Percentiles rank a stretch among this genome's conserved stretches.
Conservation (phyloP, 768 basidiomycete species). For the Russula dissimulans region DNA sequence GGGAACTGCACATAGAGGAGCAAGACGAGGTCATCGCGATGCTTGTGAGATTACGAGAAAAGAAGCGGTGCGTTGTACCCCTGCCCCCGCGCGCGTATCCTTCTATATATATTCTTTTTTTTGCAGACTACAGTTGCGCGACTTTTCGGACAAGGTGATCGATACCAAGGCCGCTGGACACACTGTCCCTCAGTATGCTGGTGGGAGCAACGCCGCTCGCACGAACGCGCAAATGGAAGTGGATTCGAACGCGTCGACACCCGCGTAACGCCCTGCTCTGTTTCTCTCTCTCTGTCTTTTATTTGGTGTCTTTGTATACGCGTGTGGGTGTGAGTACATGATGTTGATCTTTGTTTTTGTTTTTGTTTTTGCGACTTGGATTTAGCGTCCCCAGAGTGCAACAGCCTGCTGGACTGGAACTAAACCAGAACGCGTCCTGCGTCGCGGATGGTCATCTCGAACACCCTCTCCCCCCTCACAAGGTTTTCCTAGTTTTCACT, state of each 20-base stretch:
- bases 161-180: constrained; percentile 24
- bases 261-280: constrained; percentile 23
- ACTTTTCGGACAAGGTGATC: constrained; percentile 40
- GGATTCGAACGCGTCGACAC: constrained; percentile 70
- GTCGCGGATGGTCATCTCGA: background rate
- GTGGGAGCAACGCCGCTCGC: constrained; percentile 2
- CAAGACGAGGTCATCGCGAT: constrained; percentile 65
- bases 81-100: too few species aligned
- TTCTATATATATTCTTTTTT: background rate
- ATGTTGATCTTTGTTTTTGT: background rate
- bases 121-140: constrained; percentile 42
- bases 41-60: constrained; percentile 52
- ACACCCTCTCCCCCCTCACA: background rate
- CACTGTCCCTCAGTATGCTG: background rate
- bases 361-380: background rate
- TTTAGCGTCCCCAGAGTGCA: constrained; percentile 24
- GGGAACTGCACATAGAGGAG: constrained; percentile 57
- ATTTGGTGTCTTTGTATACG: background rate
- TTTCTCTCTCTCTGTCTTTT: background rate
- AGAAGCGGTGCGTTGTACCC: constrained; percentile 42
- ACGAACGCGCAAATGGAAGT: constrained; percentile 47
- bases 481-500: background rate
- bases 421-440: background rate
- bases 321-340: too few species aligned
- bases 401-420: background rate